Base-by-base conservation (phyloP, 306 rosid species). In the Acacia crassicarpa region DNA sequence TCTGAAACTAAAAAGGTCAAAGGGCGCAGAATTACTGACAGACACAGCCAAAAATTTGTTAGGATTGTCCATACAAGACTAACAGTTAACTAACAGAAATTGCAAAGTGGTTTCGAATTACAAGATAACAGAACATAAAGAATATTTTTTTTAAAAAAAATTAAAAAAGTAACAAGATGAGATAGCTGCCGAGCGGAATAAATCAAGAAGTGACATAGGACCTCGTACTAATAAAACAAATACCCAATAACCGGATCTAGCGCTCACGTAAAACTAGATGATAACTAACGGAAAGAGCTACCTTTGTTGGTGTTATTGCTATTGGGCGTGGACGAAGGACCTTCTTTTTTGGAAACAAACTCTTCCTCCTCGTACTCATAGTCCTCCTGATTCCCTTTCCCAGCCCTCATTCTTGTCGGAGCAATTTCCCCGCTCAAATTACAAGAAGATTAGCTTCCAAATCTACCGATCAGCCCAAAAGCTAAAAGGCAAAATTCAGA, bases 361-460 rank as follows among this genome's bases (percentile, higher is more conserved):
- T 90, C 99, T 10, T 91, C 99, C 0, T 93, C 97, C 33, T 96
- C 99, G 87, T 89, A 96, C 83, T 92, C 99, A 8, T 93, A 97
- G 56, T 96, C 99, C 69, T 93, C 97, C 53, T 83, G 93, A 46
- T 77, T 90, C 78, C 88, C 88, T 77, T 96, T 96, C 69, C 90
- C 93, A 22, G 91, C 86, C 87, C 94, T 93, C 99, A 96, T 96
- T 74, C 63, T 88, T 73, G 53, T 75, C 77, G 68, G 80, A 75
- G 75, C 56, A 66, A 13, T 45, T 23, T 66, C 49, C 73, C 51
- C 59, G 30, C 45, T 49, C 17, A n/a, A 56, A 58, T 53, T 51
- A 19, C 19, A 61, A 49, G 20, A 58, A 22, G 14, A 72, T 54
- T 51, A 7, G 9, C 6, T 23, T 72, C 6, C 20, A 69, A 82